phyloP scores from a whole-genome alignment of 371 early-diverging fungal species.

The Lichtheimia hyalospora region DNA sequence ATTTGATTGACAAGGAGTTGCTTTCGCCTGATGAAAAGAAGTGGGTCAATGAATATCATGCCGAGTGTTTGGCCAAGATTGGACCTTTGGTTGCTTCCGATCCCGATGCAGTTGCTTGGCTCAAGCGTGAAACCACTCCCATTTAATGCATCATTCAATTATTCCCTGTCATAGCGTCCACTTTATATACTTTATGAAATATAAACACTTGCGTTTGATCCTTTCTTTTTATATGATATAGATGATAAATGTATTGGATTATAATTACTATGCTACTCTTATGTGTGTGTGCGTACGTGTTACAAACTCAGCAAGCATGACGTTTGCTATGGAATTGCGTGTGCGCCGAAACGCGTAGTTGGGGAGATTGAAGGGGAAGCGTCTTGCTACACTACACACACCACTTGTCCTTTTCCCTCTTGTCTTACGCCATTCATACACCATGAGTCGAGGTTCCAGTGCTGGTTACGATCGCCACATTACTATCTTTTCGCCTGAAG shows the following conservation, averaged over 20 bases:
- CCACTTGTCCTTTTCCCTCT: not conserved
- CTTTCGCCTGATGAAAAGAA: conserved; percentile 71
- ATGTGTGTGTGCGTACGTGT: too few species aligned
- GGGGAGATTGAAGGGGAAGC: too few species aligned
- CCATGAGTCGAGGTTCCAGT: conserved; percentile 73
- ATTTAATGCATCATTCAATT: conserved; percentile 23
- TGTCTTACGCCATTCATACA: not conserved
- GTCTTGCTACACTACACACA: too few species aligned
- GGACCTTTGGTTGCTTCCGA: conserved; percentile 70
- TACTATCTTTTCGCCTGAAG: conserved; percentile 99
- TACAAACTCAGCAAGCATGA: too few species aligned
- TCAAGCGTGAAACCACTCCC: conserved; percentile 69
- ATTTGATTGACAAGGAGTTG: conserved; percentile 69
- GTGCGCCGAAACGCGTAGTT: too few species aligned
- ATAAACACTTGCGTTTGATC: too few species aligned
- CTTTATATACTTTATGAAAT: too few species aligned
- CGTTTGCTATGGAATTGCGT: too few species aligned
- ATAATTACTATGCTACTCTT: too few species aligned
- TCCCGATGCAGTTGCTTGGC: conserved; percentile 73
- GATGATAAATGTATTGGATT: too few species aligned
- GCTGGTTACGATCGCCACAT: conserved; percentile 98
- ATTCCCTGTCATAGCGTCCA: too few species aligned
- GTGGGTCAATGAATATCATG: conserved; percentile 90
- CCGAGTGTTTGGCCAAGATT: conserved; percentile 71
- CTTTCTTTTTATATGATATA: too few species aligned